phyloP scores from a whole-genome alignment of 1,139 yeast genomes.

The Debaryomyces nepalensis region DNA sequence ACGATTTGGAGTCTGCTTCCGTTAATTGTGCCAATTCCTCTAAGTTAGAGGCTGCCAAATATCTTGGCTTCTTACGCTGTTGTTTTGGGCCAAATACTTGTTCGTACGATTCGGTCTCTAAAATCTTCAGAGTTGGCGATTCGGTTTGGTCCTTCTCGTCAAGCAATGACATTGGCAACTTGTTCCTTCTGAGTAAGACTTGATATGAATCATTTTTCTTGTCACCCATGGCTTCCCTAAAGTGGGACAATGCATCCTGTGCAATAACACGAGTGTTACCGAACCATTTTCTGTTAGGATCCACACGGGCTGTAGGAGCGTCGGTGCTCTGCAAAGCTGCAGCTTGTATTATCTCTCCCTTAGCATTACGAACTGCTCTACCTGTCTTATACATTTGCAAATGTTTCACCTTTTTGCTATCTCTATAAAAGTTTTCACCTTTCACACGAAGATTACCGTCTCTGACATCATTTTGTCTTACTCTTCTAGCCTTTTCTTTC shows the following conservation, averaged over 20 bases:
- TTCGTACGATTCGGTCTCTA: constrained; percentile 86
- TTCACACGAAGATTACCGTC: constrained; percentile 93
- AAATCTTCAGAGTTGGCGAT: constrained; percentile 76
- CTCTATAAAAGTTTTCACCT: constrained; percentile 96
- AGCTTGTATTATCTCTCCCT: constrained; percentile 85
- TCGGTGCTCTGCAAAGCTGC: constrained; percentile 90
- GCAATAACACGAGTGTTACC: constrained; percentile 97
- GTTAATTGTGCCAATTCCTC: constrained; percentile 78
- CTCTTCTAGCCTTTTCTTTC: constrained; percentile 86
- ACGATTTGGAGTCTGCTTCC: constrained; percentile 60
- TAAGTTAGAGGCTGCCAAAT: constrained; percentile 69
- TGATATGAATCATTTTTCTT: constrained; percentile 86
- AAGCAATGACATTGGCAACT: constrained; percentile 91
- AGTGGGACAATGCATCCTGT: constrained; percentile 93
- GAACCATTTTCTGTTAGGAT: constrained; percentile 96
- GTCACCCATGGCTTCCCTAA: constrained; percentile 92
- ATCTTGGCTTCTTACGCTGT: constrained; percentile 89
- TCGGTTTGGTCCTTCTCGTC: constrained; percentile 80
- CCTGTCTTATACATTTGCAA: constrained; percentile 94
- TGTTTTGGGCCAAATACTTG: constrained; percentile 93
- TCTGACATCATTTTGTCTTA: constrained; percentile 77
- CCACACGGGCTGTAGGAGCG: constrained; percentile 89
- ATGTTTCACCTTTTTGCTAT: constrained; percentile 89
- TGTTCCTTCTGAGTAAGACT: constrained; percentile 84
- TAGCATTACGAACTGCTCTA: constrained; percentile 80